Evolutionary conservation across 208 protist species (phyloP).

Genomic region (Trypanosomatidae sp.): DNA sequence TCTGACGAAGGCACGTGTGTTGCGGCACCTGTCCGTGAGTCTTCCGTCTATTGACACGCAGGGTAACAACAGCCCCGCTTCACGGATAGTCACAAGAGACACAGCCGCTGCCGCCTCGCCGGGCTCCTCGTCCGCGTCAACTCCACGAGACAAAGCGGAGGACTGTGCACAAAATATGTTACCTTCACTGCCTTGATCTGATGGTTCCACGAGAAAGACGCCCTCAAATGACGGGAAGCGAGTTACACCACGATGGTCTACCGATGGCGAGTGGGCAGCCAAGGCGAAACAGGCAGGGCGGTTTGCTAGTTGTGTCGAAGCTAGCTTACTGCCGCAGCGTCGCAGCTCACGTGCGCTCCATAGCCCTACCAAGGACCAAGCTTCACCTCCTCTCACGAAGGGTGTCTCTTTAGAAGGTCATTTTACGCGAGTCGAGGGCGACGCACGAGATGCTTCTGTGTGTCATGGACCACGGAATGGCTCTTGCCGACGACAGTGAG

Average conservation of each 20-base stretch:
- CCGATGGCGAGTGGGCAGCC: background rate
- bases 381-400: conserved; percentile 48
- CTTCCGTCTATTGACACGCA: background rate
- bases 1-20: background rate
- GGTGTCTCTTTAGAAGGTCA: conserved; percentile 36
- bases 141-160: background rate
- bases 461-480: conserved; percentile 23
- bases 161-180: background rate
- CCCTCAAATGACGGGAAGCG: background rate
- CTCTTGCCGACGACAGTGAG: conserved; percentile 28
- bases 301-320: background rate
- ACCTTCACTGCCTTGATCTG: background rate
- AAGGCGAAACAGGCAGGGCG: background rate
- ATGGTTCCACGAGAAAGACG: background rate
- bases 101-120: background rate
- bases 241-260: background rate
- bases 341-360: conserved; percentile 9
- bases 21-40: background rate
- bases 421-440: conserved; percentile 50
- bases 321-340: background rate
- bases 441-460: conserved; percentile 39
- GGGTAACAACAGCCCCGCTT: background rate
- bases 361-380: conserved; percentile 41
- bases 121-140: background rate
- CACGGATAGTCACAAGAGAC: background rate